These are phyloP conservation scores for Primulina eburnea DNA, from an alignment of 257 asterid genomes.

Conservation along the genomic window DNA sequence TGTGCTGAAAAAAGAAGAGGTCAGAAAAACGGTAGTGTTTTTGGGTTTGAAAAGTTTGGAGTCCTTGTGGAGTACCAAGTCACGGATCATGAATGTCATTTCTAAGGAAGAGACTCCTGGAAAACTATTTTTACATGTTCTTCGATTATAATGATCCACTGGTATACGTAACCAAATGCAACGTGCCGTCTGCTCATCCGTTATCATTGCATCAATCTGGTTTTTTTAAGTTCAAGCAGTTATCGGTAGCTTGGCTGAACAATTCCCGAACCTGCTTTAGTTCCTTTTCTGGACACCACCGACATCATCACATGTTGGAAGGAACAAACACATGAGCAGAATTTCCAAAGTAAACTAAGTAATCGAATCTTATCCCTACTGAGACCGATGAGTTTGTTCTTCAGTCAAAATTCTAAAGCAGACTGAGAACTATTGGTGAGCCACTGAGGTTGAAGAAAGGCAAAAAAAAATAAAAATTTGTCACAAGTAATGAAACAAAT, in stretches of 20 bases:
- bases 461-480: neutral
- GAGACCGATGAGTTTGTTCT: neutral
- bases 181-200: neutral
- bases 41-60: conserved; percentile 21
- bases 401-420: neutral
- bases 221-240: conserved; percentile 83
- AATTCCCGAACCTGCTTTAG: conserved; percentile 81
- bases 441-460: neutral
- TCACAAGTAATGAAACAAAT: neutral
- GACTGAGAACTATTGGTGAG: neutral
- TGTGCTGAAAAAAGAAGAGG: neutral
- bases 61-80: conserved; percentile 15
- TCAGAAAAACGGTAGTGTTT: conserved; percentile 9
- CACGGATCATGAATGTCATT: neutral
- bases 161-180: too few relatives aligned
- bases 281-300: conserved; percentile 53
- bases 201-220: conserved; percentile 43
- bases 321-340: neutral
- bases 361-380: neutral
- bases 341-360: neutral
- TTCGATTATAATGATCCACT: too few relatives aligned
- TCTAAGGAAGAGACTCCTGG: neutral
- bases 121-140: neutral
- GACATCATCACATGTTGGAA: neutral
- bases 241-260: conserved; percentile 71